Evolutionary conservation across 495 filamentous ascomycete species (phyloP).

Genomic region (Penicillium daleae): DNA sequence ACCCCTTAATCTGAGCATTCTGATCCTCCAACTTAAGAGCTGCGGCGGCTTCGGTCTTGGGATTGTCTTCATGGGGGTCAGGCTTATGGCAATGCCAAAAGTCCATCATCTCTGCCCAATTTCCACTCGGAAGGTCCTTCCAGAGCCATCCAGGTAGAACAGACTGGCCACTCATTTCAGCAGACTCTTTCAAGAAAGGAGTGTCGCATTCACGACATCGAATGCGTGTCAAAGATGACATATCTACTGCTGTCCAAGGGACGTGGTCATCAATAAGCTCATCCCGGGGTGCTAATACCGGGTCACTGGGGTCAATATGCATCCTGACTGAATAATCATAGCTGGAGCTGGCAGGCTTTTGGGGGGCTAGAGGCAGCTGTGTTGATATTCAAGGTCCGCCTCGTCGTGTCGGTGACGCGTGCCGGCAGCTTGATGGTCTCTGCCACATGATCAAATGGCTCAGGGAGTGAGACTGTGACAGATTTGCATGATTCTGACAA

Average conservation of each 20-base stretch:
- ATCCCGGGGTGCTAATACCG: conserved; percentile 24
- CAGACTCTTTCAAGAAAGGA: conserved; percentile 29
- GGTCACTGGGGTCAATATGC: conserved; percentile 54
- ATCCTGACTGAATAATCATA: conserved; percentile 68
- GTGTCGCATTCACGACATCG: conserved; percentile 64
- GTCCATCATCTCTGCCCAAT: conserved; percentile 99
- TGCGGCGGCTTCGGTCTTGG: conserved; percentile 33
- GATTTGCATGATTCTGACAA: conserved; percentile 47
- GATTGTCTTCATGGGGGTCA: conserved; percentile 47
- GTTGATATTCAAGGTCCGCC: conserved; percentile 22
- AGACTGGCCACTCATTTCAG: background rate
- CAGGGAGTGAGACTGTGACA: conserved; percentile 44
- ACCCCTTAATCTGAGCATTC: conserved; percentile 64
- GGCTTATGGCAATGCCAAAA: conserved; percentile 99
- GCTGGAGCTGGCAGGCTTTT: conserved; percentile 1
- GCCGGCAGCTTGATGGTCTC: conserved; percentile 69
- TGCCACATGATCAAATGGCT: conserved; percentile 47
- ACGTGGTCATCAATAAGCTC: conserved; percentile 47
- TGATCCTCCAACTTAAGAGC: conserved; percentile 36
- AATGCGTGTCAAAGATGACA: conserved; percentile 58
- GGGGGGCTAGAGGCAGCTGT: background rate
- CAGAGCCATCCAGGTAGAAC: conserved; percentile 54
- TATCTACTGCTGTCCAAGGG: conserved; percentile 75
- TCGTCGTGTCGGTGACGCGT: conserved; percentile 48
- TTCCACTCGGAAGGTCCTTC: conserved; percentile 94